Base-by-base conservation (phyloP, 176 grass and related monocot species). In the Secale cereale region DNA sequence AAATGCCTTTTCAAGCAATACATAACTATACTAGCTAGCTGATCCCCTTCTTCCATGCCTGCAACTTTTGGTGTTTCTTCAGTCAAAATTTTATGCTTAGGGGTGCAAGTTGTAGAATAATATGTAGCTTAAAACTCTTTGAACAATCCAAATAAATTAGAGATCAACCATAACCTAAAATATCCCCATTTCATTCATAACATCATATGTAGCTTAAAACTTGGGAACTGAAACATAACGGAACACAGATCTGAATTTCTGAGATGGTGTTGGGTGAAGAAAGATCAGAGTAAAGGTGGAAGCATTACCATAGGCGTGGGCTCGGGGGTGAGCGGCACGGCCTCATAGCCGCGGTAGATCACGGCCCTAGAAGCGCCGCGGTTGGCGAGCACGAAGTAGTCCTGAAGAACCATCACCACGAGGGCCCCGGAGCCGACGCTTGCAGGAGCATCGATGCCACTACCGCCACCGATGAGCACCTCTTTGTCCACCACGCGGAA, bases 341-440 rank as follows among this genome's bases (percentile, higher is more conserved):
- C 70, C 17, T 43, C 70, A 19, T 62, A 14, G 32, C 26, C 32
- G 32, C 70, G 70, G 33, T 62, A 76, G 12, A 87, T 6, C 17
- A 82, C 79, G 26, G 78, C 86, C 13, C 11, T 77, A 20, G 70
- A 77, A 14, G 6, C 12, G 60, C 85, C 61, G 19, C 79, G 31
- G 46, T 59, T 81, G 10, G 45, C 61, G 27, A 82, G 2, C 8
- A 87, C 86, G 43, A 77, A 16, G 13, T 77, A 77, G 1, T 67
- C 9, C 8, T 82, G 14, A 0, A 45, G 17, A 13, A 82, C 61
- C 45, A 87, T 25, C 5, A 61, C 48, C 7, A 77, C 23, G 19
- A 82, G 23, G 6, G 70, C 78, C 30, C 78, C 70, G 28, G 56
- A 41, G 54, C 29, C 67, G 40, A 10, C 56, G 20, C 5, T 4